Percentiles rank a stretch among this genome's conserved stretches.
Evolutionary conservation across 371 early-diverging fungal genomes (phyloP).

Genomic region (Zancudomyces culisetae): DNA sequence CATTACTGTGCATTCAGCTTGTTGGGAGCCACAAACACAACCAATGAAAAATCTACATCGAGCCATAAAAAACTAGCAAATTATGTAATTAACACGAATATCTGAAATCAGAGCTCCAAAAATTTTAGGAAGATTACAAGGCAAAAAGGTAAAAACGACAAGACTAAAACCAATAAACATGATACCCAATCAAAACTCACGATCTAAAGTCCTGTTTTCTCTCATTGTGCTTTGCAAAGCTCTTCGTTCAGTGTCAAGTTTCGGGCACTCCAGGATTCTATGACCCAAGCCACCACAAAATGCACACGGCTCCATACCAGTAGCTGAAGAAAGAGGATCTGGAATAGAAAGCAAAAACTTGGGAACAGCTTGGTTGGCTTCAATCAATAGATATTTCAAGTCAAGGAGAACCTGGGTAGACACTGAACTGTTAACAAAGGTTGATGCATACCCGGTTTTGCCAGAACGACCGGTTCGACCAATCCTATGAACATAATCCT

Average conservation of each 20-base stretch:
- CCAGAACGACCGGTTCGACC: slow-evolving; percentile 98
- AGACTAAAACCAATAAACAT: too few species aligned
- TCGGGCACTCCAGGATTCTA: slow-evolving; percentile 78
- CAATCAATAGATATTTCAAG: slow-evolving; percentile 75
- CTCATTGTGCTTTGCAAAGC: slow-evolving; percentile 34
- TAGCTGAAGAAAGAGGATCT: slow-evolving; percentile 55
- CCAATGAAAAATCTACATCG: too few species aligned
- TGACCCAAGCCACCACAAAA: slow-evolving; percentile 93
- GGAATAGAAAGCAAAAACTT: slow-evolving; percentile 64
- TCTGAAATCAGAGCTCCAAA: too few species aligned
- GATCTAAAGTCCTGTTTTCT: slow-evolving; percentile 19
- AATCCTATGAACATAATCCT: slow-evolving; percentile 93
- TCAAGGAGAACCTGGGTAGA: slow-evolving; percentile 79
- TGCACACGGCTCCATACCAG: slow-evolving; percentile 46
- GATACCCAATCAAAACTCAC: too few species aligned
- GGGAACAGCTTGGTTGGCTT: slow-evolving; percentile 87
- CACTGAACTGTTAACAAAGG: slow-evolving; percentile 75
- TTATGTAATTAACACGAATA: too few species aligned
- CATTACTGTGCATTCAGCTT: too few species aligned
- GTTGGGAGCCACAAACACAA: too few species aligned
- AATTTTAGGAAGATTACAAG: too few species aligned
- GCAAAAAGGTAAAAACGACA: too few species aligned
- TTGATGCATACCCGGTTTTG: slow-evolving; percentile 87
- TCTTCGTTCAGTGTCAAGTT: slow-evolving; percentile 47
- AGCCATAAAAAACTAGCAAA: too few species aligned